Conservation (phyloP, 2,329 filamentous ascomycete genomes). For the Teratosphaeria destructans region DNA sequence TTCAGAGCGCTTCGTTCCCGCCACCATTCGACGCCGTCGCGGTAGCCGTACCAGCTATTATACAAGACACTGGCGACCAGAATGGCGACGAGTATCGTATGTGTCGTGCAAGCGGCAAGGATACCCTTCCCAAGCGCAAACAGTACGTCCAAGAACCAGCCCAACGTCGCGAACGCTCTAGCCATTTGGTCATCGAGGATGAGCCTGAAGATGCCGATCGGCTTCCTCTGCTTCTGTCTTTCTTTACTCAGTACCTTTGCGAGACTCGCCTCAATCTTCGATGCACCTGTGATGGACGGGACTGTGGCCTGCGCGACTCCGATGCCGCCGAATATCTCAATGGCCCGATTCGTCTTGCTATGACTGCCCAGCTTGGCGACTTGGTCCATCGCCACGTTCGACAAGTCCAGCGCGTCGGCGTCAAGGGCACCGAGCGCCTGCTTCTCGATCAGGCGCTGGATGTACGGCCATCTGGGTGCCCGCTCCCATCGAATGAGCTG, state of each 20-base stretch:
- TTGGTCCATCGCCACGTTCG: conserved; percentile 67
- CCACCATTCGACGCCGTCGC: conserved; percentile 71
- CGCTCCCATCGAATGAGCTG: conserved; percentile 79
- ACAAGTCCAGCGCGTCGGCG: conserved; percentile 62
- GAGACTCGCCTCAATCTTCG: conserved; percentile 5
- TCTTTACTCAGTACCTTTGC: conserved; percentile 6
- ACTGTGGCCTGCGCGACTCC: conserved; percentile 51
- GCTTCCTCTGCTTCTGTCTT: conserved; percentile 6
- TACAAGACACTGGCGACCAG: conserved; percentile 58
- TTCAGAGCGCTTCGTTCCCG: conserved; percentile 65
- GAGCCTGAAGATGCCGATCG: conserved; percentile 17
- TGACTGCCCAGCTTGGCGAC: conserved; percentile 63
- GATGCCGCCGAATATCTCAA: conserved; percentile 68
- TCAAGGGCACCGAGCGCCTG: conserved; percentile 65
- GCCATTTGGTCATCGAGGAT: conserved; percentile 21
- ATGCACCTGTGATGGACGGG: conserved; percentile 28
- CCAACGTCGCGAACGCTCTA: conserved; percentile 15
- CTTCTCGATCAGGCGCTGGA: conserved; percentile 47
- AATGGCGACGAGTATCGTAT: conserved; percentile 62
- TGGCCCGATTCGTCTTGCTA: conserved; percentile 64
- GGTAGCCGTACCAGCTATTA: conserved; percentile 66
- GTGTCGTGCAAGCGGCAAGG: conserved; percentile 37
- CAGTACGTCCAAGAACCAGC: conserved; percentile 34
- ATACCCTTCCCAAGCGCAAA: conserved; percentile 22
- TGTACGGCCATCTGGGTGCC: conserved; percentile 21